These are phyloP conservation scores for Hypoxylon sp. DNA, from an alignment of 2,329 filamentous ascomycete species.

Conservation along the genomic window DNA sequence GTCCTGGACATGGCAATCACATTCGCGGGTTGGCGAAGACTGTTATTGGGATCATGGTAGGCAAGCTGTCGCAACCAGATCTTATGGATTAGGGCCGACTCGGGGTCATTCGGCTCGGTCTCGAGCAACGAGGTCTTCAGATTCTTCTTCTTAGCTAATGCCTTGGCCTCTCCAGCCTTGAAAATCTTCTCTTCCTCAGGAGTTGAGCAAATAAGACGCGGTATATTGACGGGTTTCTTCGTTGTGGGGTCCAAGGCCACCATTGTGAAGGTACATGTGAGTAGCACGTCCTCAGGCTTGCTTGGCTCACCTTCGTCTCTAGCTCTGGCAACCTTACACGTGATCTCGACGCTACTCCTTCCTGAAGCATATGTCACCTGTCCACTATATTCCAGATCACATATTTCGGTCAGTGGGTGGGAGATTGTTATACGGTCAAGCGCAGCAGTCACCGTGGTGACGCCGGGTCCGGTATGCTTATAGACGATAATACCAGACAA, in stretches of 20 bases:
- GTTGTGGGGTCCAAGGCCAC: slow-evolving; percentile 78
- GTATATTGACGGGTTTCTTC: slow-evolving; percentile 73
- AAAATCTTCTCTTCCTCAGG: slow-evolving; percentile 76
- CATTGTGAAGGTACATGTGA: slow-evolving; percentile 78
- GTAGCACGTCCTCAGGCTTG: slow-evolving; percentile 60
- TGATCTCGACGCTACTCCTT: slow-evolving; percentile 80
- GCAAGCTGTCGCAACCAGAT: slow-evolving; percentile 79
- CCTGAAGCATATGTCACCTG: slow-evolving; percentile 78
- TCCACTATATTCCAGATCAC: slow-evolving; percentile 79
- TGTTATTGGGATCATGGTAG: slow-evolving; percentile 64
- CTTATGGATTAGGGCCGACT: slow-evolving; percentile 79
- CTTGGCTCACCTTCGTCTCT: slow-evolving; percentile 69
- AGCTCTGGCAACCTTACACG: slow-evolving; percentile 79
- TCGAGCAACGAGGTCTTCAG: slow-evolving; percentile 74
- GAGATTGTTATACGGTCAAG: slow-evolving; percentile 70
- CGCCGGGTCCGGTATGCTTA: slow-evolving; percentile 72
- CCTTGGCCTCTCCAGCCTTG: slow-evolving; percentile 72
- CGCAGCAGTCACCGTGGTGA: slow-evolving; percentile 65
- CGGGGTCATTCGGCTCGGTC: slow-evolving; percentile 77
- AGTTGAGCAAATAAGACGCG: slow-evolving; percentile 71
- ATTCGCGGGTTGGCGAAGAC: slow-evolving; percentile 55
- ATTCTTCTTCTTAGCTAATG: slow-evolving; percentile 72
- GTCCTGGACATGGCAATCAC: slow-evolving; percentile 72
- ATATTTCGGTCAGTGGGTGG: slow-evolving; percentile 81
- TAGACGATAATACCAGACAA: slow-evolving; percentile 83